Percentiles rank a stretch among this genome's conserved stretches.
Evolutionary conservation across 2,329 filamentous ascomycete species (phyloP).

Genomic region (Epichloe hybrida): DNA sequence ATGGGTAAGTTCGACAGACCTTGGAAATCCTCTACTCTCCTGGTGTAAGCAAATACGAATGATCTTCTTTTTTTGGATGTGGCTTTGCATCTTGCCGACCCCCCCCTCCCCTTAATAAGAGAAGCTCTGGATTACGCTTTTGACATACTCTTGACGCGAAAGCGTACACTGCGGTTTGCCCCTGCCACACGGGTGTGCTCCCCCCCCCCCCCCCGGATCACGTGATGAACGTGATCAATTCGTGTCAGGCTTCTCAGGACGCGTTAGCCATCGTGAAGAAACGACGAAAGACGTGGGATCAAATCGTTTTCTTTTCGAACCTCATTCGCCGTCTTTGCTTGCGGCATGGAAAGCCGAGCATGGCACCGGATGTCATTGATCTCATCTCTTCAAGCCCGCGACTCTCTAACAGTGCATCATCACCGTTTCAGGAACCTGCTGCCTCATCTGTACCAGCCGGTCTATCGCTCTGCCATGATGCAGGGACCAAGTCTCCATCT

Average conservation of each 20-base stretch:
- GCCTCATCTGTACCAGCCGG: not conserved
- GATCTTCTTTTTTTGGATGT: too few species aligned
- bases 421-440: not conserved
- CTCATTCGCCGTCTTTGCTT: not conserved
- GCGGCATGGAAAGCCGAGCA: conserved; percentile 4
- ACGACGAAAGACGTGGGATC: not conserved
- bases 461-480: not conserved
- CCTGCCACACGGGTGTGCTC: too few species aligned
- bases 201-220: not conserved
- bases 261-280: not conserved
- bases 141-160: not conserved
- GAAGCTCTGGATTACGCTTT: not conserved
- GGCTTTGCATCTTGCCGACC: too few species aligned
- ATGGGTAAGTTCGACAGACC: too few species aligned
- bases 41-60: too few species aligned
- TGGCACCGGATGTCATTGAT: conserved; percentile 22
- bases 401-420: not conserved
- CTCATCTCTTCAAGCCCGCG: conserved; percentile 24
- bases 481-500: not conserved
- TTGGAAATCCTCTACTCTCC: too few species aligned
- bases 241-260: not conserved
- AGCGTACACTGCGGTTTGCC: too few species aligned
- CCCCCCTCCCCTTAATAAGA: too few species aligned
- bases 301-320: not conserved
- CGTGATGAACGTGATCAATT: not conserved